These are phyloP conservation scores for Ensete ventricosum DNA, from an alignment of 176 grass and related monocot species.

Conservation along the genomic window DNA sequence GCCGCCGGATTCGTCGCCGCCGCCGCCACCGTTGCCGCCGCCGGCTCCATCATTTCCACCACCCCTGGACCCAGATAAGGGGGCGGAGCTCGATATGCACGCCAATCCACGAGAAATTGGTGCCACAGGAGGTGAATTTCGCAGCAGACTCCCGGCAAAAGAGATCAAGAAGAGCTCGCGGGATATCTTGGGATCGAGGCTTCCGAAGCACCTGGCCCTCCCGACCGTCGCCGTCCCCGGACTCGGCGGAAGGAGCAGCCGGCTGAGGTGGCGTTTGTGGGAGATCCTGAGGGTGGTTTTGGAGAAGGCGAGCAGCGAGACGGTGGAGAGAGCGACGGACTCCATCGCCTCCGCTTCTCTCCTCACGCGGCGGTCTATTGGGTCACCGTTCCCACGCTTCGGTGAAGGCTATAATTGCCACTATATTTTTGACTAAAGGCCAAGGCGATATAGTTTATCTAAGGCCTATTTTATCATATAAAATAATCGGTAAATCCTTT, in stretches of 20 bases:
- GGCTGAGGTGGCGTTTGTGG: slow-evolving; percentile 25
- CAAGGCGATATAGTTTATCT: background rate
- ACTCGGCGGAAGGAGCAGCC: slow-evolving; percentile 2
- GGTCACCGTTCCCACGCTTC: background rate
- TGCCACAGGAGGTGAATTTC: slow-evolving; percentile 20
- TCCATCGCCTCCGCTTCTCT: slow-evolving; percentile 37
- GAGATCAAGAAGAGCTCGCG: slow-evolving; percentile 49
- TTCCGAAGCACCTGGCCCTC: slow-evolving; percentile 18
- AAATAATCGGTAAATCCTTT: too few relatives aligned
- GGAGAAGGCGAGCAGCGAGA: slow-evolving; percentile 68
- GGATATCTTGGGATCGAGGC: slow-evolving; percentile 2
- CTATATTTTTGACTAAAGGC: background rate
- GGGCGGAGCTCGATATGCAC: slow-evolving; percentile 52
- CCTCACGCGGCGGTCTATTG: background rate
- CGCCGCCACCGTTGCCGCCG: slow-evolving; percentile 25
- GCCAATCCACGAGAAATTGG: slow-evolving; percentile 49
- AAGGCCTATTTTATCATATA: too few relatives aligned
- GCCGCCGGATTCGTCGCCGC: slow-evolving; percentile 23
- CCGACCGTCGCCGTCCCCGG: background rate
- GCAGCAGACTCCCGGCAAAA: slow-evolving; percentile 44
- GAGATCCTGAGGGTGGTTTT: slow-evolving; percentile 42
- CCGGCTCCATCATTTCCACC: slow-evolving; percentile 32
- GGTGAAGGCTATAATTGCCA: background rate
- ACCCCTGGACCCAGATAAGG: slow-evolving; percentile 33
- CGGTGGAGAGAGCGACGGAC: slow-evolving; percentile 29